Percentiles rank a stretch among this genome's conserved stretches.
Evolutionary conservation across 345 rosid genomes (phyloP).

Genomic region (Viola odorata): DNA sequence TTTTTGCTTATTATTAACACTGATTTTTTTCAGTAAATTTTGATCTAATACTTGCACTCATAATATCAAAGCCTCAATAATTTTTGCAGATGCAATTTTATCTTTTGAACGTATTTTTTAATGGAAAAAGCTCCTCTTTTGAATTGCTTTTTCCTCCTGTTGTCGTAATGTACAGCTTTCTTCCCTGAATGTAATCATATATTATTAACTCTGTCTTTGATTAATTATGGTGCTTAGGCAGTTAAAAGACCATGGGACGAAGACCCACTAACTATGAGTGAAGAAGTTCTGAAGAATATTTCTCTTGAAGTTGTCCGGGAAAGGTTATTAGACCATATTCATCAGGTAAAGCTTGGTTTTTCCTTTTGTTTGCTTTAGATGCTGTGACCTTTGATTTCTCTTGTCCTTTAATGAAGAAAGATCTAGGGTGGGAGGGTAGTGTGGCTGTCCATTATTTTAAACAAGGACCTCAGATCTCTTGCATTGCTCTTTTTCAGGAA

Average conservation of each 20-base stretch:
- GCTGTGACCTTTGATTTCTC: neutral
- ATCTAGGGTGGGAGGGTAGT: neutral
- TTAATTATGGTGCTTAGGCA: slow-evolving; percentile 50
- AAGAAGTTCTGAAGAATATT: slow-evolving; percentile 81
- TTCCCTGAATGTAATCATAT: neutral
- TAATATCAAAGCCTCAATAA: neutral
- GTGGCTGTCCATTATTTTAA: too few relatives aligned
- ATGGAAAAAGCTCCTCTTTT: neutral
- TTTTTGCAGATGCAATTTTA: neutral
- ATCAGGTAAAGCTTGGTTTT: slow-evolving; percentile 54
- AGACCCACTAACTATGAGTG: slow-evolving; percentile 71
- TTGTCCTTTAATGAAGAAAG: neutral
- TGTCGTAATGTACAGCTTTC: neutral
- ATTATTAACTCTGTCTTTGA: slow-evolving; percentile 16
- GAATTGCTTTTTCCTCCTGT: neutral
- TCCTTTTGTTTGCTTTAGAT: neutral
- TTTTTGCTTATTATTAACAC: neutral
- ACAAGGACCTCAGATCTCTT: neutral
- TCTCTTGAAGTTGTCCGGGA: slow-evolving; percentile 90
- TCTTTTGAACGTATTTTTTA: neutral
- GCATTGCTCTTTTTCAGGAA: slow-evolving; percentile 45
- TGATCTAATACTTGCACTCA: neutral
- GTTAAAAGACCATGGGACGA: slow-evolving; percentile 92
- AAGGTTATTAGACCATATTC: slow-evolving; percentile 77
- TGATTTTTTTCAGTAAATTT: neutral